Evolutionary conservation across 2,329 filamentous ascomycete species (phyloP).

Genomic region (Paecilomyces sp.): DNA sequence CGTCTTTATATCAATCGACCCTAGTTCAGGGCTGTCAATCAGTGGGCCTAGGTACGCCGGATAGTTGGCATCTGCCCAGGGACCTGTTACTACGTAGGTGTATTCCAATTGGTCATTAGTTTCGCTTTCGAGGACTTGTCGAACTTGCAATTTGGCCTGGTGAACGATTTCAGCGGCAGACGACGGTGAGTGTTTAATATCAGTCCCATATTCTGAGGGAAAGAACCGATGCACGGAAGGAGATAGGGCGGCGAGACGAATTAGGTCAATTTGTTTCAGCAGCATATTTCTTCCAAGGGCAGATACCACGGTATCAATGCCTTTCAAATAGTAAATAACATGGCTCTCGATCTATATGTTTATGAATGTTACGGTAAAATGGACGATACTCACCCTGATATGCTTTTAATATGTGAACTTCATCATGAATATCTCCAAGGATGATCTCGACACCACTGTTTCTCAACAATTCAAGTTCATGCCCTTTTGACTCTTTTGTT

Average conservation of each 20-base stretch:
- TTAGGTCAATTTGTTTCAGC: constrained; percentile 48
- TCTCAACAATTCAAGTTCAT: neutral
- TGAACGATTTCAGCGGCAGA: constrained; percentile 54
- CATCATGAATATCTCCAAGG: neutral
- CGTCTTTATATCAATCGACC: constrained; percentile 48
- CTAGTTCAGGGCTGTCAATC: constrained; percentile 15
- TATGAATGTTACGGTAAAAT: neutral
- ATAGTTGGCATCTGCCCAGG: constrained; percentile 48
- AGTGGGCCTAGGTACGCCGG: neutral
- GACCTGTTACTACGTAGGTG: constrained; percentile 58
- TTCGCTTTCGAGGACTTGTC: constrained; percentile 42
- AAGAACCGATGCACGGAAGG: constrained; percentile 50
- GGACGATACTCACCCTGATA: neutral
- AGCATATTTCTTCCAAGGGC: constrained; percentile 53
- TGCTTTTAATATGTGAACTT: neutral
- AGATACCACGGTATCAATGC: constrained; percentile 53
- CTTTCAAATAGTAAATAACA: constrained; percentile 4
- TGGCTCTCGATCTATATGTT: neutral
- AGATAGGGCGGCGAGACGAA: constrained; percentile 46
- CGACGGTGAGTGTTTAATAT: constrained; percentile 48
- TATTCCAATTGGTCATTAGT: constrained; percentile 44
- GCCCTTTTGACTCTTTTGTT: constrained; percentile 18
- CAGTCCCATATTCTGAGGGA: constrained; percentile 55
- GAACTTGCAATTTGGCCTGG: constrained; percentile 57
- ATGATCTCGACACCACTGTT: neutral